These are phyloP conservation scores for Drosera capensis DNA, from an alignment of 148 eudicot genomes.

Conservation along the genomic window DNA sequence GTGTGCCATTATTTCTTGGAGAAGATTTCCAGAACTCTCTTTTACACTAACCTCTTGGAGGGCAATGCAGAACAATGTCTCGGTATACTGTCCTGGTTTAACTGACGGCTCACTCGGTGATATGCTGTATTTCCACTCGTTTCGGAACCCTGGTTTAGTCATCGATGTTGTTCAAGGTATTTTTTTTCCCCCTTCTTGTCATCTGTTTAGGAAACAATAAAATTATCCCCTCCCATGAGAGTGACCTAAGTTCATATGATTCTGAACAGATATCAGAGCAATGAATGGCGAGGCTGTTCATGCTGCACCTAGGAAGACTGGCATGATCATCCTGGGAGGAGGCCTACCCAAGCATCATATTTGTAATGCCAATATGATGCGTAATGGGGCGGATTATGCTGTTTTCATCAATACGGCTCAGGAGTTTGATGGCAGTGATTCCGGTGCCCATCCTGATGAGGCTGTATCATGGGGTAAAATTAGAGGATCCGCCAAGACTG, in stretches of 20 bases:
- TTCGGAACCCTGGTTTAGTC: constrained; percentile 61
- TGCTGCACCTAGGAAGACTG: constrained; percentile 75
- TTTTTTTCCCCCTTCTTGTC: neutral
- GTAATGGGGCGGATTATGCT: constrained; percentile 84
- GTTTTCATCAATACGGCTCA: constrained; percentile 90
- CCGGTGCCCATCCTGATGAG: constrained; percentile 92
- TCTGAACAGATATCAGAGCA: constrained; percentile 59
- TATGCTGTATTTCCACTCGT: constrained; percentile 83
- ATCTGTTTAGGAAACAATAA: neutral
- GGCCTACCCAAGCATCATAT: constrained; percentile 88
- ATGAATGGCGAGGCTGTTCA: constrained; percentile 78
- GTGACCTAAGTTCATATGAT: neutral
- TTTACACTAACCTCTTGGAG: neutral
- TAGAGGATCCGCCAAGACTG: constrained; percentile 62
- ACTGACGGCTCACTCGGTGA: constrained; percentile 96
- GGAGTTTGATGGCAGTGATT: constrained; percentile 89
- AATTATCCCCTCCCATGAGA: neutral
- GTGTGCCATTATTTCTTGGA: neutral
- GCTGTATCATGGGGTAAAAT: constrained; percentile 96
- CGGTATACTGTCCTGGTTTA: constrained; percentile 80
- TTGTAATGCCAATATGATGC: constrained; percentile 93
- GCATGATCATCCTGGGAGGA: constrained; percentile 80
- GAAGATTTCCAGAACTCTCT: neutral
- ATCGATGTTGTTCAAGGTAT: constrained; percentile 78
- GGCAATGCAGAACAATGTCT: constrained; percentile 53